A percentile compares a stretch with the other conserved stretches of the same genome.
These are phyloP conservation scores for Arachnopeziza araneosa DNA, from an alignment of 2,329 filamentous ascomycete genomes.

Conservation along the genomic window DNA sequence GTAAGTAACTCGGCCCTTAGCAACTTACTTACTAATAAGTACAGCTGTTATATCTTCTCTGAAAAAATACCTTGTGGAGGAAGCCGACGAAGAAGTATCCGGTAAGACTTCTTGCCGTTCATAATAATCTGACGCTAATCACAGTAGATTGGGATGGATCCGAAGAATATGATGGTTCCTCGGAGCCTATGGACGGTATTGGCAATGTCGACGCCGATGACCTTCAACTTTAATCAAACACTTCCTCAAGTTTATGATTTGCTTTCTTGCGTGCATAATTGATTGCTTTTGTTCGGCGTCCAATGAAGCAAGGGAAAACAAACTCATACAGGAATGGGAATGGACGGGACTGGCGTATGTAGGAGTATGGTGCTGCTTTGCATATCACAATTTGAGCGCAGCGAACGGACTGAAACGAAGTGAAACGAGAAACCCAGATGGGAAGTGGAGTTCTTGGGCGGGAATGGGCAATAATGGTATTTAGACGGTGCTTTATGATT, in stretches of 20 bases:
- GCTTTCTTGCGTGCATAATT: neutral
- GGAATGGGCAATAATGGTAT: neutral
- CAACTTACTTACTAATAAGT: slow-evolving; percentile 8
- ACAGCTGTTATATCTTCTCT: slow-evolving; percentile 26
- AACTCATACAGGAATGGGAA: neutral
- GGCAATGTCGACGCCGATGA: slow-evolving; percentile 17
- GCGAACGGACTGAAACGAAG: neutral
- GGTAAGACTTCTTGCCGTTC: slow-evolving; percentile 26
- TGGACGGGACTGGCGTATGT: neutral
- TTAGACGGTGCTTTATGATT: neutral
- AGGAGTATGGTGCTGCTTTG: neutral
- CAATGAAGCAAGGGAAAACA: neutral
- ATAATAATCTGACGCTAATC: slow-evolving; percentile 4
- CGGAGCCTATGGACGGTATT: slow-evolving; percentile 48
- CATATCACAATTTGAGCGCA: neutral
- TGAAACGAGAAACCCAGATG: neutral
- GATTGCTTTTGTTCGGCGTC: neutral
- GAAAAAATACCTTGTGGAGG: slow-evolving; percentile 30
- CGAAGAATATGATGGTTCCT: slow-evolving; percentile 41
- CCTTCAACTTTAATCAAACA: slow-evolving; percentile 12
- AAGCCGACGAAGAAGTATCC: slow-evolving; percentile 34
- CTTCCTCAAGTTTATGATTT: neutral
- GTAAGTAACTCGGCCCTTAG: slow-evolving; percentile 13
- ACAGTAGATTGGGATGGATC: slow-evolving; percentile 30
- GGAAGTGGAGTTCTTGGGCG: neutral